Conservation (phyloP, 805 yeast genomes). For the Candida boleticola region DNA sequence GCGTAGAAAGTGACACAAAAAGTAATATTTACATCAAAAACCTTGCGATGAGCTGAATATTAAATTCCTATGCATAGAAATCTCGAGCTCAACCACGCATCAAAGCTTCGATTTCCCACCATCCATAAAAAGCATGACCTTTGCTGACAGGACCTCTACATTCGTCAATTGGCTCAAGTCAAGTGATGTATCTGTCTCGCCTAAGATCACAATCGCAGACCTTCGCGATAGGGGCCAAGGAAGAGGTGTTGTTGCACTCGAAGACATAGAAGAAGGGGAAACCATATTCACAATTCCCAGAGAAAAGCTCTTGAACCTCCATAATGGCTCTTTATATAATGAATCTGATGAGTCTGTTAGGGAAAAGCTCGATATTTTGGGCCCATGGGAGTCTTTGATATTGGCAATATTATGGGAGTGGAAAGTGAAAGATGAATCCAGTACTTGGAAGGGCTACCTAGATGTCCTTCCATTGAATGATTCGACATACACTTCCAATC, state of each 20-base stretch:
- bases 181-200: constrained; percentile 46
- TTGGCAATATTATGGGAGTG: constrained; percentile 63
- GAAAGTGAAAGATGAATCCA: constrained; percentile 39
- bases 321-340: constrained; percentile 47
- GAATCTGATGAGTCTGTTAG: constrained; percentile 34
- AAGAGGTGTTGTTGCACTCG: constrained; percentile 67
- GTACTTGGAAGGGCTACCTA: constrained; percentile 72
- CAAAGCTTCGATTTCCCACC: no score
- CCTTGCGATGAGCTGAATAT: neutral
- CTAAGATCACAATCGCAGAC: constrained; percentile 61
- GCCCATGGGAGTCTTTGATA: constrained; percentile 80
- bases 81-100: no score
- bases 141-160: constrained; percentile 16
- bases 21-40: neutral
- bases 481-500: constrained; percentile 46
- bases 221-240: constrained; percentile 63
- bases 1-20: neutral
- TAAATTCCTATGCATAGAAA: no score
- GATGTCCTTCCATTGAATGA: constrained; percentile 59
- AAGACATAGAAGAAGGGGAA: constrained; percentile 61
- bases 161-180: constrained; percentile 28
- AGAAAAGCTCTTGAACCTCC: constrained; percentile 50
- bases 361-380: constrained; percentile 23
- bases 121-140: no score
- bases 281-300: constrained; percentile 70